Conservation (phyloP, 192 early-diverging fungal species). For the Diversispora epigaea region DNA sequence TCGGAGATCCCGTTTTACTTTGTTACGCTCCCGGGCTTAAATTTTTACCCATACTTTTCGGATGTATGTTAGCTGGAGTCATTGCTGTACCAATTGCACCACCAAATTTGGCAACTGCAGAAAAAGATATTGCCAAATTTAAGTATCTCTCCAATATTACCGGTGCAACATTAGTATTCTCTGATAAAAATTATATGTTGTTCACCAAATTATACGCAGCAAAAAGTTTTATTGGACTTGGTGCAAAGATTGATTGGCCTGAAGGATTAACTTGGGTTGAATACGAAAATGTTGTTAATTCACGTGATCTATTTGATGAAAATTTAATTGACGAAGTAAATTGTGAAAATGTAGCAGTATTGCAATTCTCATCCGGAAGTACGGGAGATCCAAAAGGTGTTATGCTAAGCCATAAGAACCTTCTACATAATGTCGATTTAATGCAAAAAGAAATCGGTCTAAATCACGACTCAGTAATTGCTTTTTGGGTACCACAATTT, state of each 20-base stretch:
- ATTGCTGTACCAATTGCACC: constrained; percentile 27
- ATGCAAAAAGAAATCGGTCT: constrained; percentile 21
- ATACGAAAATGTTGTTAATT: not conserved
- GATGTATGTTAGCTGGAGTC: constrained; percentile 14
- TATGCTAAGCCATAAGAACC: constrained; percentile 9
- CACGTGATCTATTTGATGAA: constrained; percentile 4
- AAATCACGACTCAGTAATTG: not conserved
- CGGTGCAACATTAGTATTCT: constrained; percentile 5
- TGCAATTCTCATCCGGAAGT: constrained; percentile 30
- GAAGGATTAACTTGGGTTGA: constrained; percentile 29
- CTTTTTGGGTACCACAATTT: constrained; percentile 31
- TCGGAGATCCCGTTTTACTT: constrained; percentile 19
- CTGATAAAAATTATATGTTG: constrained; percentile 12
- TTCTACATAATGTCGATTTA: constrained; percentile 18
- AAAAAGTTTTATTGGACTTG: constrained; percentile 6
- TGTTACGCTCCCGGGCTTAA: constrained; percentile 27
- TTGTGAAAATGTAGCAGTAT: constrained; percentile 18
- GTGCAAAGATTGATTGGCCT: constrained; percentile 21
- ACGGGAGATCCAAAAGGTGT: constrained; percentile 29
- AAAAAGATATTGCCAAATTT: constrained; percentile 26
- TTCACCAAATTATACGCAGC: constrained; percentile 14
- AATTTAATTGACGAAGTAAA: constrained; percentile 15
- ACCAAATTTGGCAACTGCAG: constrained; percentile 20
- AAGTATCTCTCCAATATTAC: constrained; percentile 1
- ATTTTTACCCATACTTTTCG: constrained; percentile 26